These are phyloP conservation scores for Cordyceps tenuipes DNA, from an alignment of 2,329 filamentous ascomycete genomes.

Conservation along the genomic window DNA sequence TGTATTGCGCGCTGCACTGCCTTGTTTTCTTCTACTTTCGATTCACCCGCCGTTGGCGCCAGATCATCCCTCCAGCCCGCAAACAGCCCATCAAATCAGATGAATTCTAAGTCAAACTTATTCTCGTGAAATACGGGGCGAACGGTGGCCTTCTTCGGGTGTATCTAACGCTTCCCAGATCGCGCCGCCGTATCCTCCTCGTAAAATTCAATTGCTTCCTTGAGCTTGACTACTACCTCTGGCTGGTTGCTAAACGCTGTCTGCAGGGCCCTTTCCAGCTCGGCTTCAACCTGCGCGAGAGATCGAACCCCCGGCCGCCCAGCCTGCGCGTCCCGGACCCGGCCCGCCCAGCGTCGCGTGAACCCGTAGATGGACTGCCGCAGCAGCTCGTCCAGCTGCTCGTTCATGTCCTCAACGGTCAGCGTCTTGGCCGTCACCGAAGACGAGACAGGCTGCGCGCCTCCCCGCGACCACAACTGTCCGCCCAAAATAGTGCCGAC, in stretches of 20 bases:
- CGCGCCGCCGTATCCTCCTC: slow-evolving; percentile 38
- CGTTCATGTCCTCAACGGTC: slow-evolving; percentile 50
- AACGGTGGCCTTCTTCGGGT: not conserved
- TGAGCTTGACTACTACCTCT: slow-evolving; percentile 50
- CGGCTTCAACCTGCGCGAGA: slow-evolving; percentile 44
- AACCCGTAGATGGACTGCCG: slow-evolving; percentile 56
- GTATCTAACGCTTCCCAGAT: slow-evolving; percentile 2
- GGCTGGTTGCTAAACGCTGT: slow-evolving; percentile 51
- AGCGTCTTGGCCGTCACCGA: slow-evolving; percentile 31
- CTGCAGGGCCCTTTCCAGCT: slow-evolving; percentile 48
- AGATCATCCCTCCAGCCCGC: no score
- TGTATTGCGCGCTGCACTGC: no score
- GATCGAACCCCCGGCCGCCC: slow-evolving; percentile 41
- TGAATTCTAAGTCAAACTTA: no score
- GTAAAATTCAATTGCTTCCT: slow-evolving; percentile 52
- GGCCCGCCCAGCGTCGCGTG: slow-evolving; percentile 49
- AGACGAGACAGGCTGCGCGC: slow-evolving; percentile 12
- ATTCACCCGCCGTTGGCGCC: no score
- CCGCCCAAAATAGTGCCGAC: slow-evolving; percentile 50
- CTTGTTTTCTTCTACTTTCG: no score
- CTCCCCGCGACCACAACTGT: slow-evolving; percentile 38
- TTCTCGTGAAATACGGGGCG: no score
- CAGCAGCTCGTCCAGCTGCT: slow-evolving; percentile 55
- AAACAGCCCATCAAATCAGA: no score
- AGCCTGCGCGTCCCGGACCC: slow-evolving; percentile 41